Evolutionary conservation across 306 rosid species (phyloP), one percentile per base, ranked within the genome.

Genomic region (Pachyrhizus erosus): DNA sequence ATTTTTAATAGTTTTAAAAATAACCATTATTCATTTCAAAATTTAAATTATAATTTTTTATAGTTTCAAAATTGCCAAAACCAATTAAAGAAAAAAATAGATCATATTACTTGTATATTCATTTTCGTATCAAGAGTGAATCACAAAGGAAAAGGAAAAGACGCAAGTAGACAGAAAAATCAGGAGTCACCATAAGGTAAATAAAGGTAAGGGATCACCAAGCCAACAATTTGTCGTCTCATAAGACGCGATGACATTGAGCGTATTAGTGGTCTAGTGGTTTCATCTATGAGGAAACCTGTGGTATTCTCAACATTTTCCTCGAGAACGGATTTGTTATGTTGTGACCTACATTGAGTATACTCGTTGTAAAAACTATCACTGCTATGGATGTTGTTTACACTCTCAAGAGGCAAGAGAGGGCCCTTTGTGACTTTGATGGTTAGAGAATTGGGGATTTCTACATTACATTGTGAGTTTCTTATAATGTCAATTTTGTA

Each of bases 331-430:
- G 0, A 89, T 87, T 73, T 89, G 92, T 0, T 91, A 89, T 0
- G 92, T 88, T 3, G 92, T 89, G 0, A 89, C 92, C 12, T 90
- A 90, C 77, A 90, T 91, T 0, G 93, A 90, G 80, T 91, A 90
- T 5, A 91, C 93, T 80, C 91, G 93, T 9, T 85, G 91, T 1
- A 90, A 88, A 70, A 90, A 90, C 93, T 0, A 90, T 88, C 0
- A 90, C 93, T 4, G 90, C 90, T 1, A 90, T 90, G 93, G 93
- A 90, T 2, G 91, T 90, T 39, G 93, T 90, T 0, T 90, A 90
- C 0, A 89, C 93, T 0, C 75, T 90, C 43, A 90, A 90, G 89
- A 88, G 93, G 78, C 93, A 90, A 74, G 93, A 91, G 0, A 87
- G 93, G 20, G 88, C 93, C 8, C 91, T 90, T 1, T 90, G 86